phyloP scores from a whole-genome alignment of 495 filamentous ascomycete genomes.

The Podospora pseudocomata region DNA sequence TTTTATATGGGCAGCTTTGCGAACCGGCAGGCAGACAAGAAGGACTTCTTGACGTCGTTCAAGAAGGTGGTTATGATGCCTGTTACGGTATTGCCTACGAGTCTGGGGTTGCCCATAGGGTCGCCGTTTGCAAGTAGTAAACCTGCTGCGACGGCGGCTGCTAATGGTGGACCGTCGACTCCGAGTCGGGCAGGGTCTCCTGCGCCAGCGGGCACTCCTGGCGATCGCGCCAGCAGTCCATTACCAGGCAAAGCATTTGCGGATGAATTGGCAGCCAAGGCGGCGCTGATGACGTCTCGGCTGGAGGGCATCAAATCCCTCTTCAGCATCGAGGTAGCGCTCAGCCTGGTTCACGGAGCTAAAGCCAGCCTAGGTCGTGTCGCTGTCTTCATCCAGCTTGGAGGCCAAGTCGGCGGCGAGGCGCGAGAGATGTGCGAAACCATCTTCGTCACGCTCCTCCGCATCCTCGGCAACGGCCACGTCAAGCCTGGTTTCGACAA shows the following conservation, averaged over 20 bases:
- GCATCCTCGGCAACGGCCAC: conserved; percentile 80
- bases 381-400: conserved; percentile 73
- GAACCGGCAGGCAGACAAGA: conserved; percentile 90
- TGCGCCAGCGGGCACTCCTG: conserved; percentile 6
- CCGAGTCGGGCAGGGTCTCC: conserved; percentile 45
- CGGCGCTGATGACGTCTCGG: conserved; percentile 90
- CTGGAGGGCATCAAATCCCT: conserved; percentile 90
- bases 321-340: conserved; percentile 93
- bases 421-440: conserved; percentile 86
- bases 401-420: conserved; percentile 73
- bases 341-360: conserved; percentile 84
- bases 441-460: conserved; percentile 80
- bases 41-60: conserved; percentile 93
- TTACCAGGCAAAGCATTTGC: conserved; percentile 66
- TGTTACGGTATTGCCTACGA: conserved; percentile 74
- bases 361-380: conserved; percentile 85
- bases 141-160: conserved; percentile 34
- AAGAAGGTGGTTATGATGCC: conserved; percentile 99
- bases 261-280: conserved; percentile 90
- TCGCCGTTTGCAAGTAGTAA: conserved; percentile 44
- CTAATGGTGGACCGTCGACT: conserved; percentile 25
- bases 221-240: conserved; percentile 42
- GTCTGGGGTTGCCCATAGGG: conserved; percentile 45
- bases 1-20: conserved; percentile 87
- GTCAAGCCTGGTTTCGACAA: conserved; percentile 87